Conservation (phyloP, 345 rosid species). For the Lenwebbia sp. region DNA sequence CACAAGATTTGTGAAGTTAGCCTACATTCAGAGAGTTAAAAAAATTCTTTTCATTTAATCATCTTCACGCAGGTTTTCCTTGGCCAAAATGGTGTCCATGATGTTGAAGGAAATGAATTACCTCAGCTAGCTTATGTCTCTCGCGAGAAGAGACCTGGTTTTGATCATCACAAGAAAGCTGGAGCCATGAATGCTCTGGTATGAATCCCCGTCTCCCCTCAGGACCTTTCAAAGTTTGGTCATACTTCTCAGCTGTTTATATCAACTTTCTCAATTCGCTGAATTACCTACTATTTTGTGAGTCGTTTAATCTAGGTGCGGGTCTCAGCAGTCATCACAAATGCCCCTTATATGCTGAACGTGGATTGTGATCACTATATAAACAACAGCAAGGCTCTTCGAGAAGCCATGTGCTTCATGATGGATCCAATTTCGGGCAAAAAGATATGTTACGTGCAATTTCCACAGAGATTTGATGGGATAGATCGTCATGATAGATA, state of each 20-base stretch:
- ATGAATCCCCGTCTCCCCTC: background rate
- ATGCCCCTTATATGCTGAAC: conserved; percentile 71
- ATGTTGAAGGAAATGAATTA: conserved; percentile 64
- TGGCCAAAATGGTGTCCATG: conserved; percentile 61
- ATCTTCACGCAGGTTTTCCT: conserved; percentile 55
- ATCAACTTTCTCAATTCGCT: background rate
- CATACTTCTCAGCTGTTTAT: background rate
- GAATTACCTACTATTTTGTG: background rate
- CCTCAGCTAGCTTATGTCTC: conserved; percentile 81
- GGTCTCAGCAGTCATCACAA: conserved; percentile 62
- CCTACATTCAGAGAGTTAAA: background rate
- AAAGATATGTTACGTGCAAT: conserved; percentile 72
- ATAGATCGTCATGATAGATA: conserved; percentile 68
- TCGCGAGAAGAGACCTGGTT: conserved; percentile 94
- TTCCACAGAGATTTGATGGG: conserved; percentile 85
- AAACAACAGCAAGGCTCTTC: conserved; percentile 72
- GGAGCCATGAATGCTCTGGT: conserved; percentile 96
- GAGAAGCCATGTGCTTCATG: conserved; percentile 88
- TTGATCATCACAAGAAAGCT: conserved; percentile 89
- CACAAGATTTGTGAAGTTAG: background rate
- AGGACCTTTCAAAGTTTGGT: background rate
- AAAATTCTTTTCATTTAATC: background rate
- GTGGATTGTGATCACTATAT: conserved; percentile 86
- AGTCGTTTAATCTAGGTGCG: conserved; percentile 27
- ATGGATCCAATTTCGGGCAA: conserved; percentile 77